Conservation (phyloP, 139 green algal species). For the Chlorella sp. region DNA sequence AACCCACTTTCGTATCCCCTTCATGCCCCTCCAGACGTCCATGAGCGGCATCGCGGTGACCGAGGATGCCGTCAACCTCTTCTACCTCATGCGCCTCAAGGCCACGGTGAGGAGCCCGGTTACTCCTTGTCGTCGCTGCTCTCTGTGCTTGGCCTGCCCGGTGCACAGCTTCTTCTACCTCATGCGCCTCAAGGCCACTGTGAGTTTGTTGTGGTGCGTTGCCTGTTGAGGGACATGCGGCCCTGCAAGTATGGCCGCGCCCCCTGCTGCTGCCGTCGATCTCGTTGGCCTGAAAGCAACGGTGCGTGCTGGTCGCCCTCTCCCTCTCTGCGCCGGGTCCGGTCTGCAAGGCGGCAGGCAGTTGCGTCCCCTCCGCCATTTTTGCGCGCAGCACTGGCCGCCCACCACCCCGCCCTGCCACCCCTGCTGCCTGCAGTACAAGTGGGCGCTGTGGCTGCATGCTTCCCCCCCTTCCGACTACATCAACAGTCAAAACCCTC, state of each 20-base stretch:
- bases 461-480: too few relatives aligned
- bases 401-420: neutral
- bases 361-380: too few relatives aligned
- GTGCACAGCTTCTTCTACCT: conserved; percentile 79
- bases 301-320: too few relatives aligned
- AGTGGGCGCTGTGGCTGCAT: neutral
- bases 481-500: neutral
- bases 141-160: too few relatives aligned
- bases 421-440: too few relatives aligned
- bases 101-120: conserved; percentile 49
- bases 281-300: too few relatives aligned
- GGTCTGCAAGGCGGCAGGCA: too few relatives aligned
- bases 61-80: conserved; percentile 85
- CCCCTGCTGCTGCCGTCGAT: neutral
- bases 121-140: too few relatives aligned
- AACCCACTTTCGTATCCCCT: neutral
- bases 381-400: too few relatives aligned
- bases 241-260: neutral
- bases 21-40: conserved; percentile 63
- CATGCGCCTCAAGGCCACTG: conserved; percentile 76
- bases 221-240: neutral
- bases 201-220: neutral
- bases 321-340: too few relatives aligned
- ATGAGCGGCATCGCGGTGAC: conserved; percentile 87
- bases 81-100: conserved; percentile 86